Percentiles rank a stretch among this genome's conserved stretches.
These are phyloP conservation scores for Schizosaccharomyces osmophilus DNA, from an alignment of 805 yeast species.

Conservation along the genomic window DNA sequence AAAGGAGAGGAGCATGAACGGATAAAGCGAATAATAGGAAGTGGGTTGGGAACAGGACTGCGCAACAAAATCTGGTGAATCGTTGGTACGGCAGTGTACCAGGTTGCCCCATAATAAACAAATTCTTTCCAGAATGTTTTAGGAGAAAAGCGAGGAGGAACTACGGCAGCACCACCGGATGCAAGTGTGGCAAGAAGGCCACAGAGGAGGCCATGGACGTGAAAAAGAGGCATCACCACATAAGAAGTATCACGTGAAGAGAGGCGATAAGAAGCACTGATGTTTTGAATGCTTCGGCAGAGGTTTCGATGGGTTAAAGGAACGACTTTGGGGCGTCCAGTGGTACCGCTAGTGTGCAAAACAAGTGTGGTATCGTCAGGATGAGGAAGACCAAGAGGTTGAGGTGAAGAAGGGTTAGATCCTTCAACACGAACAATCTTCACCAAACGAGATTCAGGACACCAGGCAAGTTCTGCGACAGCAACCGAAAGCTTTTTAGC, in stretches of 20 bases:
- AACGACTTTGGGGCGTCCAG: slow-evolving; percentile 54
- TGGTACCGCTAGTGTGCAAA: slow-evolving; percentile 52
- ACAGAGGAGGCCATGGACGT: slow-evolving; percentile 50
- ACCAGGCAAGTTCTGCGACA: slow-evolving; percentile 30
- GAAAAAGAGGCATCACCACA: slow-evolving; percentile 55
- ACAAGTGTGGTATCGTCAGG: slow-evolving; percentile 36
- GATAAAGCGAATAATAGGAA: slow-evolving; percentile 37
- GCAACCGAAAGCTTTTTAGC: slow-evolving; percentile 25
- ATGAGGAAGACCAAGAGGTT: slow-evolving; percentile 11
- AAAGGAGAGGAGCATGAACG: slow-evolving; percentile 50
- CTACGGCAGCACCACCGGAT: slow-evolving; percentile 34
- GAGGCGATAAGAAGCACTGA: slow-evolving; percentile 31
- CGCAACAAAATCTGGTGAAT: slow-evolving; percentile 43
- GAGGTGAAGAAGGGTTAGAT: slow-evolving; percentile 13
- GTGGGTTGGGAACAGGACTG: slow-evolving; percentile 23
- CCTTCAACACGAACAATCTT: slow-evolving; percentile 11
- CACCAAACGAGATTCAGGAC: slow-evolving; percentile 18
- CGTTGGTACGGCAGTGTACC: slow-evolving; percentile 64
- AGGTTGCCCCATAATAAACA: slow-evolving; percentile 24
- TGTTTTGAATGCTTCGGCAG: slow-evolving; percentile 33
- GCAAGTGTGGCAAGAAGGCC: slow-evolving; percentile 37
- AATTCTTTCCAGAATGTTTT: slow-evolving; percentile 36
- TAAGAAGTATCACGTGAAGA: slow-evolving; percentile 27
- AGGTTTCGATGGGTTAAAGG: slow-evolving; percentile 44
- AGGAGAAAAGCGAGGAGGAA: slow-evolving; percentile 42